Percentiles rank a stretch among this genome's conserved stretches.
These are phyloP conservation scores for Pleodorina starrii DNA, from an alignment of 139 green algal species.

Conservation along the genomic window DNA sequence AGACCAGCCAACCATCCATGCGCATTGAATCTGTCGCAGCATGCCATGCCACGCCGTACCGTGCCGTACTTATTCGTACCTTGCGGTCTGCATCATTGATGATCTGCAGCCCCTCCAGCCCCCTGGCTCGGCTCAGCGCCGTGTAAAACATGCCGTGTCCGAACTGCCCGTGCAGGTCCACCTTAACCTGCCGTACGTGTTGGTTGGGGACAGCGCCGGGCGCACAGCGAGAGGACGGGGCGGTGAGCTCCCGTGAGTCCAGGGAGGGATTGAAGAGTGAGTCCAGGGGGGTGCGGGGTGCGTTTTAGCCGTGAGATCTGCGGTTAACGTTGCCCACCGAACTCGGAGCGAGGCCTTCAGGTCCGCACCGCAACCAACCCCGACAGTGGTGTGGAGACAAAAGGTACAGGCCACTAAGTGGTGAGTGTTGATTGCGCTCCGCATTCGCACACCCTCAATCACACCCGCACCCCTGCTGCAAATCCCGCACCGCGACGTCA, in stretches of 20 bases:
- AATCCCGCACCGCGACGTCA: not conserved
- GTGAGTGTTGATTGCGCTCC: not conserved
- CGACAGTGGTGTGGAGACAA: no score
- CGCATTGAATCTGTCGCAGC: not conserved
- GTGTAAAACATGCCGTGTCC: slow-evolving; percentile 82
- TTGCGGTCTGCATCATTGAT: not conserved
- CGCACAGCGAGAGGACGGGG: not conserved
- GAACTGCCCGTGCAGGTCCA: slow-evolving; percentile 2
- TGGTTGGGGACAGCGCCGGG: not conserved
- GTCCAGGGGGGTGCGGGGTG: not conserved
- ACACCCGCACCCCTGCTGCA: not conserved
- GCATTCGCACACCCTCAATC: not conserved
- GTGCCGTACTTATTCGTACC: not conserved
- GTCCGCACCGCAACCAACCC: no score
- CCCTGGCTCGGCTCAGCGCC: slow-evolving; percentile 70
- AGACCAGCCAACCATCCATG: not conserved
- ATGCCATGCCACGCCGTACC: not conserved
- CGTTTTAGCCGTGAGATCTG: not conserved
- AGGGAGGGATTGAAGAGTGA: not conserved
- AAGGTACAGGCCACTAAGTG: no score
- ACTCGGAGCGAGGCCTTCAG: no score
- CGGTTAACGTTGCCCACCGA: no score
- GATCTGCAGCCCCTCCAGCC: slow-evolving; percentile 48
- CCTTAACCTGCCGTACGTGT: not conserved
- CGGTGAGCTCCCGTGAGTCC: not conserved